Evolutionary conservation across 2,329 filamentous ascomycete genomes (phyloP).

Genomic region (Mariannaea sp.): DNA sequence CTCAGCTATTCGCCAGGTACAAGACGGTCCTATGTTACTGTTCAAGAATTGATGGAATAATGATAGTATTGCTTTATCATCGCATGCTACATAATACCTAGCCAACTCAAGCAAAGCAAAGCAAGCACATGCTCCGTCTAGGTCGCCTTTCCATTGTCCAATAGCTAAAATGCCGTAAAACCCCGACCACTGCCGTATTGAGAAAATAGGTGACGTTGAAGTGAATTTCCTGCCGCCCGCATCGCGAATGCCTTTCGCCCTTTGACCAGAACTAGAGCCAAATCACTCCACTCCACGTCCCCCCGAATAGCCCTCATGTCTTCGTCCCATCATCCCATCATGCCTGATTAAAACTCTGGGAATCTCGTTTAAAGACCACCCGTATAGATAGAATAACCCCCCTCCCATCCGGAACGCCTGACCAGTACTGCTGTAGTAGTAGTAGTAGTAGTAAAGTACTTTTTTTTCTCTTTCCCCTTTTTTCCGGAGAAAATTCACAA

Average conservation of each 20-base stretch:
- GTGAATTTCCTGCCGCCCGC: background rate
- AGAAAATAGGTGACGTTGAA: slow-evolving; percentile 26
- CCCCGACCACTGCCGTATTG: background rate
- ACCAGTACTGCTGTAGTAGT: slow-evolving; percentile 12
- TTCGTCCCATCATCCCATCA: slow-evolving; percentile 42
- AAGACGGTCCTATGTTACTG: too few species aligned
- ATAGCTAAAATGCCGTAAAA: background rate
- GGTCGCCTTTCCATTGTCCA: background rate
- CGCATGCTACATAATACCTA: too few species aligned
- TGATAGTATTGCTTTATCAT: too few species aligned
- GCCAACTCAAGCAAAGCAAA: too few species aligned
- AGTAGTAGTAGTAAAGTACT: too few species aligned
- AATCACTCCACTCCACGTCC: slow-evolving; percentile 3
- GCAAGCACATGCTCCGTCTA: too few species aligned
- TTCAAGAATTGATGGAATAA: too few species aligned
- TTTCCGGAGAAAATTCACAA: slow-evolving; percentile 22
- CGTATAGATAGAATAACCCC: slow-evolving; percentile 30
- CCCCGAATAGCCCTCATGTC: slow-evolving; percentile 36
- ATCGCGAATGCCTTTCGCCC: background rate
- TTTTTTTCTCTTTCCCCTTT: background rate
- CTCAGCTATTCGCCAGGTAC: too few species aligned
- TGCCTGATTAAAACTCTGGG: slow-evolving; percentile 35
- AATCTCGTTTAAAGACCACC: slow-evolving; percentile 33
- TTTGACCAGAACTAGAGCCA: slow-evolving; percentile 14
- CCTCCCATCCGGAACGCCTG: slow-evolving; percentile 31